Evolutionary conservation across 2,329 filamentous ascomycete genomes (phyloP), one percentile per base, ranked within the genome.

Genomic region (Diaporthe sp.): DNA sequence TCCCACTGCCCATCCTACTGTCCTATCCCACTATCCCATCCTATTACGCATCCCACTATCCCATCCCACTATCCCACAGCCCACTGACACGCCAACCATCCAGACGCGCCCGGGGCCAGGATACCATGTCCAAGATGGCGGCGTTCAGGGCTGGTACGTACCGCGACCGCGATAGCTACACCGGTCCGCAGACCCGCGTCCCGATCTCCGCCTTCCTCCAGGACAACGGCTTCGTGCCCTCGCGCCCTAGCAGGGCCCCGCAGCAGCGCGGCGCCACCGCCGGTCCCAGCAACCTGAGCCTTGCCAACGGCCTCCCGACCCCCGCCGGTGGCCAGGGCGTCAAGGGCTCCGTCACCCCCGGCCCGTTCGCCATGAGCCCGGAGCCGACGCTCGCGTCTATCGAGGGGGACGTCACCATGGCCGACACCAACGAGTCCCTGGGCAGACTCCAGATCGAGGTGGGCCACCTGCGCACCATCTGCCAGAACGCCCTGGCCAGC

Each of bases 41-140:
- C 53, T 5, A 55, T 25, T 15, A 15, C 12, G 2, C 22, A 17
- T 20, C 44, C 34, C 34, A 53, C 25, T 13, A 1, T 9, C 7
- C 39, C 2, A 8, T 47, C 53, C 53, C 12, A 53, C 28, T 13
- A 13, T n/a, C 3, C 22, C 31, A 31, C 34, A 34, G 15, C 39
- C n/a, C 17, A 65, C 68, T 44, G 37, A 73, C 31, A 2, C 3
- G 13, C 3, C 39, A 13, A 39, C 37, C n/a, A 20, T 3, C 6
- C 8, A 77, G 76, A 4, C 61, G 63, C 22, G 7, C n/a, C 12
- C 58, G 51, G 7, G 74, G 77, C 25, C 76, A 76, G 31, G 77
- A 78, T 22, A 72, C 74, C 17, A 67, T 71, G 67, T 76, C 76
- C 57, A 78, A 78, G 58, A 75, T 78, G 68, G 74, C 49, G 5